These are phyloP conservation scores for Priceomyces melissophilus DNA, from an alignment of 805 yeast species.

Conservation along the genomic window DNA sequence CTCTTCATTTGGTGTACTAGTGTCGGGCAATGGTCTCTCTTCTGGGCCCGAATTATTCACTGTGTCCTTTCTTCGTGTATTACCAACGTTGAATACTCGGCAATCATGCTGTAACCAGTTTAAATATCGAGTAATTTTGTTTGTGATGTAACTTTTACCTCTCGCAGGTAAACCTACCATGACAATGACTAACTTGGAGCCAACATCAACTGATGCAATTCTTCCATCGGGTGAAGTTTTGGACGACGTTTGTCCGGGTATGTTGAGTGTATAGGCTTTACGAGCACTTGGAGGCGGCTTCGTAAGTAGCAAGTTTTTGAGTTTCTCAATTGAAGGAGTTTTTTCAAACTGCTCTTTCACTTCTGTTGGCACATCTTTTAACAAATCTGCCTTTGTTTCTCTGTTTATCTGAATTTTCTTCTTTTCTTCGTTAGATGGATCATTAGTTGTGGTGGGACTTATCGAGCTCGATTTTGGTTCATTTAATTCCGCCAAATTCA, in stretches of 20 bases:
- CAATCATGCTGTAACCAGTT: slow-evolving; percentile 94
- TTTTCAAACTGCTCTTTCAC: slow-evolving; percentile 36
- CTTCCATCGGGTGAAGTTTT: slow-evolving; percentile 74
- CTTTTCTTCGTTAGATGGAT: slow-evolving; percentile 1
- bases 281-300: slow-evolving; percentile 42
- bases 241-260: slow-evolving; percentile 87
- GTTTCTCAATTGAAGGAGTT: slow-evolving; percentile 39
- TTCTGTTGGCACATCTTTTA: slow-evolving; percentile 32
- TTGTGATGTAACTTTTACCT: slow-evolving; percentile 91
- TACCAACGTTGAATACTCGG: slow-evolving; percentile 90
- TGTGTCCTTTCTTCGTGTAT: slow-evolving; percentile 79
- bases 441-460: slow-evolving; percentile 10
- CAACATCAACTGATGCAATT: slow-evolving; percentile 64
- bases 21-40: slow-evolving; percentile 51
- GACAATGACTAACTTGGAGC: slow-evolving; percentile 82
- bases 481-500: slow-evolving; percentile 33
- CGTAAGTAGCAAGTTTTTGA: slow-evolving; percentile 31
- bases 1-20: slow-evolving; percentile 31
- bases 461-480: slow-evolving; percentile 10
- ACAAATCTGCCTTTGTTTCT: slow-evolving; percentile 28
- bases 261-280: slow-evolving; percentile 80
- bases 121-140: slow-evolving; percentile 82
- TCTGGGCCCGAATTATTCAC: slow-evolving; percentile 65
- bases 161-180: slow-evolving; percentile 97
- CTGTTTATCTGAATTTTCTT: slow-evolving; percentile 9